These are phyloP conservation scores for Nicotiana rustica DNA, from an alignment of 305 asterid genomes.

Conservation along the genomic window DNA sequence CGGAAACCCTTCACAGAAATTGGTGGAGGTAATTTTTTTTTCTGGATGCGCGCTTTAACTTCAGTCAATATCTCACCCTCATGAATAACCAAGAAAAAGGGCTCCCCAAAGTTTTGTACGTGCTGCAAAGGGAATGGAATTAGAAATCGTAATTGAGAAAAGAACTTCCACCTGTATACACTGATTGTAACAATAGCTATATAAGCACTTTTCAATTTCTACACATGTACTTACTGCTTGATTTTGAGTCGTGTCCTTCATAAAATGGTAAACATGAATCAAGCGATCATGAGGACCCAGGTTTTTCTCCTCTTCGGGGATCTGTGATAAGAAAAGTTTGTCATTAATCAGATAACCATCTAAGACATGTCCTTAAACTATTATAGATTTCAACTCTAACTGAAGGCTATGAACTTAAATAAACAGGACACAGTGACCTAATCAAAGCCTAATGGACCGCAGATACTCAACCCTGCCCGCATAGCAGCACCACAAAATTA, in stretches of 20 bases:
- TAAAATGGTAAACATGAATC: slow-evolving; percentile 66
- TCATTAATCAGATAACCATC: neutral
- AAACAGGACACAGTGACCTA: slow-evolving; percentile 20
- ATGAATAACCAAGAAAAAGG: slow-evolving; percentile 73
- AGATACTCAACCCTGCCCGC: neutral
- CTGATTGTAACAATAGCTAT: neutral
- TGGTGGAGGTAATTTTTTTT: slow-evolving; percentile 37
- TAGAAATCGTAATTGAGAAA: slow-evolving; percentile 29
- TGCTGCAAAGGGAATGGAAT: slow-evolving; percentile 48
- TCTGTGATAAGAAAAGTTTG: slow-evolving; percentile 46
- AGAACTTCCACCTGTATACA: neutral
- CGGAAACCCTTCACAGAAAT: no score
- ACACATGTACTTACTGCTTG: slow-evolving; percentile 50
- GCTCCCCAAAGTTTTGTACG: slow-evolving; percentile 77
- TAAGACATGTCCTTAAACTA: neutral
- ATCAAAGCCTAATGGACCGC: neutral
- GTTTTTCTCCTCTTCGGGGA: slow-evolving; percentile 81
- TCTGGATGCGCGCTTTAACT: slow-evolving; percentile 67
- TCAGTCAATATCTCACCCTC: slow-evolving; percentile 72
- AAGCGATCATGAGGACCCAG: slow-evolving; percentile 70
- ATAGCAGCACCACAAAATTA: slow-evolving; percentile 25
- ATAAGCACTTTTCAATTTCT: slow-evolving; percentile 13
- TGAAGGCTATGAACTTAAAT: slow-evolving; percentile 3
- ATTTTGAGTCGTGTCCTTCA: slow-evolving; percentile 56
- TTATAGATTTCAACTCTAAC: neutral